Base-by-base conservation (phyloP, 2,329 filamentous ascomycete genomes). In the Xylaria polymorpha region DNA sequence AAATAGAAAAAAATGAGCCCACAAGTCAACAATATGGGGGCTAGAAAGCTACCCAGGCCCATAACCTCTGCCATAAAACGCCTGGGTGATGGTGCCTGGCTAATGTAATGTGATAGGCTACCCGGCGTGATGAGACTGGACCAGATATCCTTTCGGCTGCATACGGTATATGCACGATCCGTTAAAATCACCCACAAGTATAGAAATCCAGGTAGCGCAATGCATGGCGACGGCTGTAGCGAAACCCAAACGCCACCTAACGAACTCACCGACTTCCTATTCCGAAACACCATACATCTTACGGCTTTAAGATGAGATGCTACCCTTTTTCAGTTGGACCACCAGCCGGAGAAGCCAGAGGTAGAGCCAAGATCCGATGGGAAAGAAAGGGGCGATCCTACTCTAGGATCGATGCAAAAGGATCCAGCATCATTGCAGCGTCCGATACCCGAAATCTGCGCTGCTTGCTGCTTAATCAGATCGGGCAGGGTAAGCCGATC, bases 401-500 rank as follows among this genome's bases (percentile, higher is more conserved):
- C 39, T 41, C 3, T 32, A 20, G 56, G 61, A 61, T 61, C 56
- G 48, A 67, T 43, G 56, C 53, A 48, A 48, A 15, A 4, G 25
- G 53, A 25, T 35, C 50, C 56, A 46, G 18, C 46, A 56, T 61
- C 32, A 48, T 41, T 29, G 58, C 41, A 50, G 29, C 39, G 68
- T 60, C 64, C 67, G 67, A 71, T 71, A 71, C 64, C 71, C 71
- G 69, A 72, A 67, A 69, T 71, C 68, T 67, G 35, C 64, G 44
- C 55, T 66, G n/a, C 39, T 65, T 44, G 48, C 48, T 65, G 57
- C 43, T 64, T 67, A 37, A 4, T 59, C 57, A 61, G 71, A 72
- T 72, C 71, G 71, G 71, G 71, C 44, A 64, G 20, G 32, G 39
- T 22, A 61, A 64, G 51, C 69, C 69, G 71, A 65, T 64, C 71